A percentile compares a stretch with the other conserved stretches of the same genome.
Conservation (phyloP, 129 eudicot species). For the Dittrichia graveolens region DNA sequence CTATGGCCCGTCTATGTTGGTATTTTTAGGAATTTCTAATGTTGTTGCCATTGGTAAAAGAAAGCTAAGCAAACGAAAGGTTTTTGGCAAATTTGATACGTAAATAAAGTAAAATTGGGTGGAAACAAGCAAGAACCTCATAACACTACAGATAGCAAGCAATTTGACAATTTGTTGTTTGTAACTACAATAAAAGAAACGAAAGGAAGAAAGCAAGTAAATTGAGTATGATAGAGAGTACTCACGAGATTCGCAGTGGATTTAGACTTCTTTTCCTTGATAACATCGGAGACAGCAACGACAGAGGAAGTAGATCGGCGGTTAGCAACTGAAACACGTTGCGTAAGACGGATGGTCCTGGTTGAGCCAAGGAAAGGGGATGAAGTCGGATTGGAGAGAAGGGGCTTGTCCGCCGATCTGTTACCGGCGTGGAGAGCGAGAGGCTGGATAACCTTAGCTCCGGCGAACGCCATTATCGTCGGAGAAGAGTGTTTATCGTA, state of each 20-base stretch:
- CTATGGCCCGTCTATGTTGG: too few species aligned
- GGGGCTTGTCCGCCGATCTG: not conserved
- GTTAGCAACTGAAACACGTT: not conserved
- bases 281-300: slow-evolving; percentile 24
- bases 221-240: not conserved
- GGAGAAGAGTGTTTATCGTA: not conserved
- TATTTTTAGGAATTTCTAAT: too few species aligned
- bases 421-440: not conserved
- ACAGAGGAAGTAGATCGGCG: slow-evolving; percentile 18
- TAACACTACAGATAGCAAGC: not conserved
- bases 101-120: too few species aligned
- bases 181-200: too few species aligned
- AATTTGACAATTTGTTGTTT: not conserved
- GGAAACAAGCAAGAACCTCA: too few species aligned
- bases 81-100: too few species aligned
- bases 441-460: slow-evolving; percentile 17
- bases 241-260: slow-evolving; percentile 25
- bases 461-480: slow-evolving; percentile 2
- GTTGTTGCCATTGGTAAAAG: too few species aligned
- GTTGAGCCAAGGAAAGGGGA: slow-evolving; percentile 23
- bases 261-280: slow-evolving; percentile 20
- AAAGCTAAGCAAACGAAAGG: too few species aligned
- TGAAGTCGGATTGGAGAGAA: not conserved
- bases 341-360: slow-evolving; percentile 6
- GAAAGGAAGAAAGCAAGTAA: not conserved